These are phyloP conservation scores for Alternaria angustiovoidea DNA, from an alignment of 2,329 filamentous ascomycete species.

Conservation along the genomic window DNA sequence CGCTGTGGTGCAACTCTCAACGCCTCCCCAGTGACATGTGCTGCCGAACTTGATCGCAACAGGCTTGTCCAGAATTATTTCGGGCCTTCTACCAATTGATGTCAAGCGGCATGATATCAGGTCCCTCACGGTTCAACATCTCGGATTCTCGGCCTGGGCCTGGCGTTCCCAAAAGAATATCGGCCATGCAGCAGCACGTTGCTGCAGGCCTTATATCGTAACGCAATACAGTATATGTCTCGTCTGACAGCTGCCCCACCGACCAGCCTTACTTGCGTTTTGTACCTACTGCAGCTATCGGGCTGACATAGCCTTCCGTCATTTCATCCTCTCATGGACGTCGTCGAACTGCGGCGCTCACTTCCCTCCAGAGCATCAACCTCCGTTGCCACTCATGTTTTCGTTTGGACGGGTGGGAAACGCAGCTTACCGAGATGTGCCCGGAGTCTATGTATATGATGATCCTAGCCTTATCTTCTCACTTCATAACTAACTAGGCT, in stretches of 20 bases:
- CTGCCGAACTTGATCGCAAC: slow-evolving; percentile 22
- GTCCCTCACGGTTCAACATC: background rate
- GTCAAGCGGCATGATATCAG: slow-evolving; percentile 18
- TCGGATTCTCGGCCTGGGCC: slow-evolving; percentile 6
- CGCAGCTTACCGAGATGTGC: slow-evolving; percentile 43
- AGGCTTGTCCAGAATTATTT: slow-evolving; percentile 12
- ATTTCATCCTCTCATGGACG: slow-evolving; percentile 6
- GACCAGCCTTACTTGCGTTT: slow-evolving; percentile 12
- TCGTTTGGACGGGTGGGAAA: slow-evolving; percentile 41
- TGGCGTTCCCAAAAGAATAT: slow-evolving; percentile 13
- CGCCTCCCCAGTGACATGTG: slow-evolving; percentile 23
- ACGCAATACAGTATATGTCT: slow-evolving; percentile 2
- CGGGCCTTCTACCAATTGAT: slow-evolving; percentile 23
- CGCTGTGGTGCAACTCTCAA: slow-evolving; percentile 24
- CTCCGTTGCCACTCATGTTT: slow-evolving; percentile 27
- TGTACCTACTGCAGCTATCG: slow-evolving; percentile 2
- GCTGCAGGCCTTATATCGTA: slow-evolving; percentile 16
- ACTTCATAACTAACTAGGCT: slow-evolving; percentile 18
- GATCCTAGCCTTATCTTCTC: background rate
- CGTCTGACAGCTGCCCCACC: slow-evolving; percentile 9
- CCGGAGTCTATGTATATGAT: slow-evolving; percentile 33
- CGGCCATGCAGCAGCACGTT: slow-evolving; percentile 7
- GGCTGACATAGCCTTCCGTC: slow-evolving; percentile 14
- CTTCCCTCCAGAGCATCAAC: slow-evolving; percentile 6
- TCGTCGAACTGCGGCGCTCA: background rate